Evolutionary conservation across 345 rosid genomes (phyloP).

Genomic region (Salix dunnii): DNA sequence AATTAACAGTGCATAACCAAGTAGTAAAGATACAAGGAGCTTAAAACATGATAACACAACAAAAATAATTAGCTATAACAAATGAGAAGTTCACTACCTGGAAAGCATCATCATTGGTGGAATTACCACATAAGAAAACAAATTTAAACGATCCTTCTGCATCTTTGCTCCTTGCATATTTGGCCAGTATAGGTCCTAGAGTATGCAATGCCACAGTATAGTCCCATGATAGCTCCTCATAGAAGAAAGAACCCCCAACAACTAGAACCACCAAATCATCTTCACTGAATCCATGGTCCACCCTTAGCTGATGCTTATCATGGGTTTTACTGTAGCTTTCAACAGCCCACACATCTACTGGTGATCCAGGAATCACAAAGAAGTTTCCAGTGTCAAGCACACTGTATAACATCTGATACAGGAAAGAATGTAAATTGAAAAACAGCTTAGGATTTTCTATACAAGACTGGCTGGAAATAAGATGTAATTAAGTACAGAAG

Average conservation of each 20-base stretch:
- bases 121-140: constrained; percentile 79
- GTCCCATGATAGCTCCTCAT: constrained; percentile 72
- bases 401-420: constrained; percentile 84
- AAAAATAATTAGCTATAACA: constrained; percentile 3
- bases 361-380: constrained; percentile 90
- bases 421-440: constrained; percentile 29
- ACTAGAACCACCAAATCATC: constrained; percentile 74
- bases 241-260: constrained; percentile 83
- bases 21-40: background rate
- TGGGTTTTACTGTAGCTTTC: constrained; percentile 60
- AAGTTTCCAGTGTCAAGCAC: constrained; percentile 94
- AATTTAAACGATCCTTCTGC: constrained; percentile 60
- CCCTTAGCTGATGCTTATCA: constrained; percentile 57
- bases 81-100: constrained; percentile 51
- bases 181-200: constrained; percentile 70
- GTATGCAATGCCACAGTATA: constrained; percentile 76
- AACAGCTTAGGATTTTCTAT: constrained; percentile 23
- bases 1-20: background rate
- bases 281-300: constrained; percentile 47
- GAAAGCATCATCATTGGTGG: constrained; percentile 66
- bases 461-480: constrained; percentile 8
- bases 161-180: constrained; percentile 68
- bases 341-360: constrained; percentile 87
- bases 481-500: background rate
- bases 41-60: background rate